A percentile compares a stretch with the other conserved stretches of the same genome.
Conservation (phyloP, 129 eudicot species). For the Ambrosia trifida region DNA sequence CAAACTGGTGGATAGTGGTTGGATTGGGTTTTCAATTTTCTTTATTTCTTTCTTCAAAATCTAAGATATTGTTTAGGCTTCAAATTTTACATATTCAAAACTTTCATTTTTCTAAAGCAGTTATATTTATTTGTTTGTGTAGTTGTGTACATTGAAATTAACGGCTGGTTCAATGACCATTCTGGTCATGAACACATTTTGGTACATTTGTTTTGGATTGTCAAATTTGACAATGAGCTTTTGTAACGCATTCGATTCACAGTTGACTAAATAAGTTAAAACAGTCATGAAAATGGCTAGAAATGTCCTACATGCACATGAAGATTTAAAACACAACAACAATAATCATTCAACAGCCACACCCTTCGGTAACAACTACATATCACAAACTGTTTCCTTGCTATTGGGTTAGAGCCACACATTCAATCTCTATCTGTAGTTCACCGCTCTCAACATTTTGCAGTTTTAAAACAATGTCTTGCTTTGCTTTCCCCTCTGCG, state of each 20-base stretch:
- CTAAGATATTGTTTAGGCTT: no score
- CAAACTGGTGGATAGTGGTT: no score
- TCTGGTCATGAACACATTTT: no score
- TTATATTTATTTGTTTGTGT: no score
- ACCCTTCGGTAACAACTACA: slow-evolving; percentile 23
- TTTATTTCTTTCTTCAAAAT: no score
- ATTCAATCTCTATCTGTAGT: slow-evolving; percentile 75
- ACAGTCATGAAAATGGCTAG: neutral
- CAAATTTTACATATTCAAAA: no score
- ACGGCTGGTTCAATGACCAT: no score
- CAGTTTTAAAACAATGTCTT: slow-evolving; percentile 57
- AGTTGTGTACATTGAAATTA: no score
- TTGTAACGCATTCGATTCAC: slow-evolving; percentile 1
- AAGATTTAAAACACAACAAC: slow-evolving; percentile 27
- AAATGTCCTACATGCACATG: slow-evolving; percentile 15
- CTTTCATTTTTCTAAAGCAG: no score
- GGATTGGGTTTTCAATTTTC: no score
- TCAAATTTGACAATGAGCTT: neutral
- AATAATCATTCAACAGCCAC: slow-evolving; percentile 14
- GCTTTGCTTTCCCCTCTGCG: slow-evolving; percentile 62
- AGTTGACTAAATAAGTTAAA: neutral
- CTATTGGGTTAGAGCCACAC: slow-evolving; percentile 81
- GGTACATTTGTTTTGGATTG: neutral
- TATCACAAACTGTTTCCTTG: slow-evolving; percentile 3
- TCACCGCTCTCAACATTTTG: slow-evolving; percentile 83